Percentiles rank a stretch among this genome's conserved stretches.
Conservation (phyloP, 768 basidiomycete genomes). For the Leccinellum rugosiceps region DNA sequence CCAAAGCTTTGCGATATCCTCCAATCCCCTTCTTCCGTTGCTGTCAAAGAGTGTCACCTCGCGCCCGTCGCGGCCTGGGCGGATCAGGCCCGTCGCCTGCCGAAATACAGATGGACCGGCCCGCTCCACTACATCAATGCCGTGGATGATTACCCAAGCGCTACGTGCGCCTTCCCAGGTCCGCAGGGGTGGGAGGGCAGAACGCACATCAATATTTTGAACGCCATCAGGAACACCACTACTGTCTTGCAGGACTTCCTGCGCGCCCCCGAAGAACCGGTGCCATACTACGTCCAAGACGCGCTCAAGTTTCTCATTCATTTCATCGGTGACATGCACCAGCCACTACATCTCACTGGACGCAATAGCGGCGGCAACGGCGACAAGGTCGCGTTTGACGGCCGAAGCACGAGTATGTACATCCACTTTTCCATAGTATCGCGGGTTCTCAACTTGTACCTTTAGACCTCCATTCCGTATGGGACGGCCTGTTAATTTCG, state of each 20-base stretch:
- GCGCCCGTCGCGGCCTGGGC: constrained; percentile 89
- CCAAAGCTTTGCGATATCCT: constrained; percentile 71
- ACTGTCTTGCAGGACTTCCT: constrained; percentile 53
- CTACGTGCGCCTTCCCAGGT: constrained; percentile 77
- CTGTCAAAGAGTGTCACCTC: constrained; percentile 61
- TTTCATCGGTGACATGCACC: constrained; percentile 90
- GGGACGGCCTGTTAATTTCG: constrained; percentile 82
- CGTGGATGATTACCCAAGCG: constrained; percentile 70
- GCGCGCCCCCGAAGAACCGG: constrained; percentile 15
- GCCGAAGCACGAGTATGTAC: constrained; percentile 63
- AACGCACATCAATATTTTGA: constrained; percentile 63
- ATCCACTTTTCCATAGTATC: not conserved
- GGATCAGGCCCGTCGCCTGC: constrained; percentile 54
- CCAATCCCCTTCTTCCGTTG: constrained; percentile 26
- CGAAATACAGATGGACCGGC: constrained; percentile 66
- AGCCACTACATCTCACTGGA: constrained; percentile 89
- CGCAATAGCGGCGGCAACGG: constrained; percentile 87
- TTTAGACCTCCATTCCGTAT: constrained; percentile 78
- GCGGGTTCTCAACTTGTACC: not conserved
- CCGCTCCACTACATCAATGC: constrained; percentile 76
- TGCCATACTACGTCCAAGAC: constrained; percentile 52
- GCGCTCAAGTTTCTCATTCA: constrained; percentile 92
- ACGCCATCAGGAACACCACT: constrained; percentile 76
- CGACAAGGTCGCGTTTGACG: constrained; percentile 70
- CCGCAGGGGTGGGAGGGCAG: constrained; percentile 66